Percentiles rank a stretch among this genome's conserved stretches.
phyloP scores from a whole-genome alignment of 352 stramenopile species.

The Pythium plurisporium region DNA sequence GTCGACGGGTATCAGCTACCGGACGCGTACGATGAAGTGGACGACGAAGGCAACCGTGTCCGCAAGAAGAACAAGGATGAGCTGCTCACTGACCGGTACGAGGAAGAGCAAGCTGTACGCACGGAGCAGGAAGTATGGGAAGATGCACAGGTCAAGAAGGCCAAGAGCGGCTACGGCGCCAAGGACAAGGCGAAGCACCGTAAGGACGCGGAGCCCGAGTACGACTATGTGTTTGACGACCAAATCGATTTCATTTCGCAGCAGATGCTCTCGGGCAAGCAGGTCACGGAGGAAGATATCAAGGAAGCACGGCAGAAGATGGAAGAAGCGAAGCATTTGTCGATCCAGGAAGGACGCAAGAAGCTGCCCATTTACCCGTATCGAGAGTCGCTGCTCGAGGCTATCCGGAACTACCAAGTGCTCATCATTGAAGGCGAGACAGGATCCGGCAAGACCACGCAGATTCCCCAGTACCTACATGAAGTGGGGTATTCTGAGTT shows the following conservation, averaged over 20 bases:
- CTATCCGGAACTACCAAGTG: constrained; percentile 92
- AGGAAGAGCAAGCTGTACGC: constrained; percentile 88
- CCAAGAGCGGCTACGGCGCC: constrained; percentile 46
- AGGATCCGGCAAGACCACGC: constrained; percentile 97
- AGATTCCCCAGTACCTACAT: constrained; percentile 98
- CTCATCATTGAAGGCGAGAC: constrained; percentile 91
- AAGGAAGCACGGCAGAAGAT: constrained; percentile 66
- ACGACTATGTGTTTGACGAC: constrained; percentile 98
- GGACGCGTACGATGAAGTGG: constrained; percentile 94
- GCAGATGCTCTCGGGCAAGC: constrained; percentile 81
- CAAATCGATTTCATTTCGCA: constrained; percentile 98
- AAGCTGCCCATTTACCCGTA: constrained; percentile 98
- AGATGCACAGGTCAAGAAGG: constrained; percentile 93
- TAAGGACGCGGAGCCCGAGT: constrained; percentile 77
- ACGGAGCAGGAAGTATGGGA: constrained; percentile 99
- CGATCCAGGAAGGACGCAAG: constrained; percentile 94
- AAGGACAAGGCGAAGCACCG: constrained; percentile 55
- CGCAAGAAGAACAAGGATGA: constrained; percentile 91
- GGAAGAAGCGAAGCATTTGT: constrained; percentile 85
- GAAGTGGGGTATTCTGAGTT: constrained; percentile 97
- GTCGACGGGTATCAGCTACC: constrained; percentile 93
- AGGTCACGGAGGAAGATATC: constrained; percentile 80
- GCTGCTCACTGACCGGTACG: constrained; percentile 93
- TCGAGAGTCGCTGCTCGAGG: constrained; percentile 96
- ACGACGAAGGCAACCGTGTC: constrained; percentile 86